phyloP scores from a whole-genome alignment of 768 basidiomycete genomes.

The Boletus edulis region DNA sequence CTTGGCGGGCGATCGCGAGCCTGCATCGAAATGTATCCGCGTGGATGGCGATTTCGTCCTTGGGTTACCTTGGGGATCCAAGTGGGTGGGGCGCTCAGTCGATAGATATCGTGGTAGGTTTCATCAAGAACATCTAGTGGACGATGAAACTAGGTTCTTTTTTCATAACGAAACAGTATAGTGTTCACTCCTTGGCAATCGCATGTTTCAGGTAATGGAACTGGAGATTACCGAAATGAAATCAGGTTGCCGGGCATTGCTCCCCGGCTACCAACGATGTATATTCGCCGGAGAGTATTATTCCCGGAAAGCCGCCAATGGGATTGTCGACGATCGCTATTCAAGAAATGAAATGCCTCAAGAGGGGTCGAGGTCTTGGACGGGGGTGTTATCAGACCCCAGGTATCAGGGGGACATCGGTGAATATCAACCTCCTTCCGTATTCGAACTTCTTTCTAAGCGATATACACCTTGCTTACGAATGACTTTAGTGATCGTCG shows the following conservation, averaged over 20 bases:
- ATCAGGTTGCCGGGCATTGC: conserved; percentile 10
- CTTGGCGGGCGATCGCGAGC: not conserved
- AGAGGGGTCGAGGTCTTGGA: not conserved
- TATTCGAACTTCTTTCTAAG: conserved; percentile 1
- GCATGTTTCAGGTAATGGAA: not conserved
- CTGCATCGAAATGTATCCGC: not conserved
- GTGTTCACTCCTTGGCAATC: conserved; percentile 1
- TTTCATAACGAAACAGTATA: not conserved
- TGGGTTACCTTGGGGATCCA: not conserved
- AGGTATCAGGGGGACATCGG: not conserved
- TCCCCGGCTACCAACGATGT: conserved; percentile 1
- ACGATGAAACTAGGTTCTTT: not conserved
- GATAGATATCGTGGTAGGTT: conserved; percentile 4
- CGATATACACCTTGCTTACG: conserved; percentile 5
- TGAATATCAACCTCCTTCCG: not conserved
- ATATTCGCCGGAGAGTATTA: conserved; percentile 3
- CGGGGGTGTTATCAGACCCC: not conserved
- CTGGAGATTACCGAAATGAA: conserved; percentile 30
- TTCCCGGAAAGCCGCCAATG: not conserved
- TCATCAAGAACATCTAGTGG: not conserved
- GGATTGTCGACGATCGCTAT: conserved; percentile 13
- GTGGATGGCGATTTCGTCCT: not conserved
- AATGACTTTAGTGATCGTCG: conserved; percentile 7
- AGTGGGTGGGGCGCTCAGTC: not conserved
- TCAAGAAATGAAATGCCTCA: conserved; percentile 1